phyloP scores from a whole-genome alignment of 2,329 filamentous ascomycete genomes.

The Hyphodiscus sp. region DNA sequence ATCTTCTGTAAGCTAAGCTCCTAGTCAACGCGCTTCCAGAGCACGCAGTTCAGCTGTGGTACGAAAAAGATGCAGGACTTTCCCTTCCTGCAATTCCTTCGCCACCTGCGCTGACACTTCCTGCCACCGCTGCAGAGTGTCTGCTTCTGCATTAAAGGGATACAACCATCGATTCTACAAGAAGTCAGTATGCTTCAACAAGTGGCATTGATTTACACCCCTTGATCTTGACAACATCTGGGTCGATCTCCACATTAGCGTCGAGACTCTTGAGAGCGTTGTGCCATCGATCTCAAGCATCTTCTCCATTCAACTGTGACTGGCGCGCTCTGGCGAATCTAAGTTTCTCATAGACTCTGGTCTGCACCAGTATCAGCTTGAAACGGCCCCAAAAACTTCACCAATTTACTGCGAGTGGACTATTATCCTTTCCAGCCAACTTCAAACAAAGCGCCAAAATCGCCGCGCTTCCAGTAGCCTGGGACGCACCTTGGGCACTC shows the following conservation, averaged over 20 bases:
- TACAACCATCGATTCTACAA: constrained; percentile 40
- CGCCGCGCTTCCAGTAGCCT: constrained; percentile 46
- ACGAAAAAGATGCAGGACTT: constrained; percentile 34
- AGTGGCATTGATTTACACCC: constrained; percentile 8
- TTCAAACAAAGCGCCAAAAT: constrained; percentile 40
- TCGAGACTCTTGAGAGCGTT: constrained; percentile 36
- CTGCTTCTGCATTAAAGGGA: constrained; percentile 39
- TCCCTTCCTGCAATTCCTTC: constrained; percentile 31
- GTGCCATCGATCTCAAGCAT: constrained; percentile 39
- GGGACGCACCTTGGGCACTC: constrained; percentile 45
- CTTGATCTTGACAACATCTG: constrained; percentile 39
- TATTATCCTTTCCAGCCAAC: constrained; percentile 35
- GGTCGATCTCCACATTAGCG: constrained; percentile 37
- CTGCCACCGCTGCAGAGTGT: constrained; percentile 36
- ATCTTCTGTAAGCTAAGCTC: no score
- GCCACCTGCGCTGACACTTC: constrained; percentile 34
- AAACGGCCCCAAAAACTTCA: background rate
- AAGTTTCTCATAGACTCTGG: constrained; percentile 38
- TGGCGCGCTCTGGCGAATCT: constrained; percentile 35
- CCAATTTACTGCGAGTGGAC: constrained; percentile 33
- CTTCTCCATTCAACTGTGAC: constrained; percentile 39
- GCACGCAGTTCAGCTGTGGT: background rate
- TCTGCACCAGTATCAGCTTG: constrained; percentile 23
- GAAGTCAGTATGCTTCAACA: background rate
- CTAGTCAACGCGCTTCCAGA: no score